Conservation (phyloP, 352 stramenopile species). For the Phytopythium cucurbitacearum region DNA sequence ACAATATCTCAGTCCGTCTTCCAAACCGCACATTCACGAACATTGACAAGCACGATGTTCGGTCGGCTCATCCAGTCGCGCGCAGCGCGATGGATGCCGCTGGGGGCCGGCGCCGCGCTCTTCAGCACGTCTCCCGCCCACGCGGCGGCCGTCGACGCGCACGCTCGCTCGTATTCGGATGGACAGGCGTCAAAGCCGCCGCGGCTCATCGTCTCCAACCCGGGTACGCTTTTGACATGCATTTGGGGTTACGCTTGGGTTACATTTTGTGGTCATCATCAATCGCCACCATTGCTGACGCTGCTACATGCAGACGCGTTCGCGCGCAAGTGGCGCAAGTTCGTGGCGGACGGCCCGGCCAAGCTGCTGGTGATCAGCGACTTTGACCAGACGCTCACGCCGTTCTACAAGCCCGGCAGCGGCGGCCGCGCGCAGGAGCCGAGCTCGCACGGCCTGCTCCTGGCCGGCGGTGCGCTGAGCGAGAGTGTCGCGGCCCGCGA, state of each 20-base stretch:
- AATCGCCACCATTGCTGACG: not conserved
- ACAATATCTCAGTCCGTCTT: too few species aligned
- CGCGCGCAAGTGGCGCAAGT: conserved; percentile 68
- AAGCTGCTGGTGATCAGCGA: conserved; percentile 70
- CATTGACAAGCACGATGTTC: too few species aligned
- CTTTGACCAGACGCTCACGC: conserved; percentile 74
- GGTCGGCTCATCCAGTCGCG: too few species aligned
- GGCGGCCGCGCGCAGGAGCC: conserved; percentile 11
- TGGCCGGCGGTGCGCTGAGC: conserved; percentile 17
- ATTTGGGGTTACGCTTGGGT: not conserved
- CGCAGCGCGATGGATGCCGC: too few species aligned
- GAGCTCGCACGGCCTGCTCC: conserved; percentile 21
- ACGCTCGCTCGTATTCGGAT: conserved; percentile 1
- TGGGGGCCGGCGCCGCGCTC: too few species aligned
- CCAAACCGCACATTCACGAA: too few species aligned
- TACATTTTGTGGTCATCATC: not conserved
- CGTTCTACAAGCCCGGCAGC: conserved; percentile 25
- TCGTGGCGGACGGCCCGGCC: conserved; percentile 50
- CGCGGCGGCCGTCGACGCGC: not conserved
- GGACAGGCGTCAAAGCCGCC: not conserved
- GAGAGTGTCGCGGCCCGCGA: conserved; percentile 19
- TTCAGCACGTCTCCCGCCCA: too few species aligned
- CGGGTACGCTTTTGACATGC: not conserved
- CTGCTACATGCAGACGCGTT: conserved; percentile 37
- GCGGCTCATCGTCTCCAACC: conserved; percentile 4